These are phyloP conservation scores for Exophiala aquamarina DNA, from an alignment of 2,329 filamentous ascomycete genomes.

Conservation along the genomic window DNA sequence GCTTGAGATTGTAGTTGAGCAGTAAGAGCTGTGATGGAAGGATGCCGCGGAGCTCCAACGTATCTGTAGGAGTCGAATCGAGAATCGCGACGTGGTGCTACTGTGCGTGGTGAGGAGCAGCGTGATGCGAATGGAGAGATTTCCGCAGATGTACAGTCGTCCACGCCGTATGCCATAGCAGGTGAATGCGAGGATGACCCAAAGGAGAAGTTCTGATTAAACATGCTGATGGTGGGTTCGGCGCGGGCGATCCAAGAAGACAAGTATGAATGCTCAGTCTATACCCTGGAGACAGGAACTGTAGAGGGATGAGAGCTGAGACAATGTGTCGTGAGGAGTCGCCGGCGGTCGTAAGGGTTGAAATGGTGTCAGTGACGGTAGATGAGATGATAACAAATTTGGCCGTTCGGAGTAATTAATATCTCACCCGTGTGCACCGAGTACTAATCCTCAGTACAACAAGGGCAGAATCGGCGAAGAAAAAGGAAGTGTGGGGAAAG, in stretches of 20 bases:
- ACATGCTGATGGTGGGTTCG: conserved; percentile 20
- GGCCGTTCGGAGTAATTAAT: conserved; percentile 3
- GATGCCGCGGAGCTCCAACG: conserved; percentile 13
- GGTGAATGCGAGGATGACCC: conserved; percentile 16
- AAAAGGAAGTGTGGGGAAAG: conserved; percentile 10
- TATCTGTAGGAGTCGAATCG: conserved; percentile 25
- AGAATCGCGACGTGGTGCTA: conserved; percentile 20
- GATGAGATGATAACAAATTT: not conserved
- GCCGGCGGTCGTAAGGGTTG: too few species aligned
- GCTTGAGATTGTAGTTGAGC: conserved; percentile 27
- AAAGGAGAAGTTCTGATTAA: conserved; percentile 30
- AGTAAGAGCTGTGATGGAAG: conserved; percentile 26
- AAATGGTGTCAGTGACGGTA: too few species aligned
- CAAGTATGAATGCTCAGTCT: too few species aligned
- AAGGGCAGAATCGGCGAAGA: conserved; percentile 1
- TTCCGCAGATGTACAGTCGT: conserved; percentile 22
- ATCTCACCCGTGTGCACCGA: not conserved
- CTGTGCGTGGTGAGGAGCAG: conserved; percentile 23
- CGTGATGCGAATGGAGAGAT: conserved; percentile 28
- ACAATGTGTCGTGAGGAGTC: too few species aligned
- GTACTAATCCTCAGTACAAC: not conserved
- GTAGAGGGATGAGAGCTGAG: too few species aligned
- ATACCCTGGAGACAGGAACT: too few species aligned
- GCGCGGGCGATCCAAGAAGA: too few species aligned
- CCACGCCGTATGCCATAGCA: conserved; percentile 6